Evolutionary conservation across 2,329 filamentous ascomycete species (phyloP).

Genomic region (Fusarium domesticum): DNA sequence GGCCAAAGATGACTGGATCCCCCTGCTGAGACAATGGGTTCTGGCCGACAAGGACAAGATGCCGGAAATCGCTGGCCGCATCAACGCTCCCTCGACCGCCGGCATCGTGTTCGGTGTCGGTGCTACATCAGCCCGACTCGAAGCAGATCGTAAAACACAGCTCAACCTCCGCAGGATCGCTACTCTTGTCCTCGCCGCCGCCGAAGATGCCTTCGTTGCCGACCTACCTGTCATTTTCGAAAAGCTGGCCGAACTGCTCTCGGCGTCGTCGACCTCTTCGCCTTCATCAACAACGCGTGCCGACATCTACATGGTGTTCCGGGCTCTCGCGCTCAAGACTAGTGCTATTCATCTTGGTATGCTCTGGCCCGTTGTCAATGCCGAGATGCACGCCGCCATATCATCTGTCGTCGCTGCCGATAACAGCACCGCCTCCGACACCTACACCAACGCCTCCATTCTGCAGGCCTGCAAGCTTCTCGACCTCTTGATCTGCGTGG

Average conservation of each 20-base stretch:
- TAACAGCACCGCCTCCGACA: slow-evolving; percentile 61
- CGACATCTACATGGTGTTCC: slow-evolving; percentile 85
- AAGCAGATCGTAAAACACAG: slow-evolving; percentile 91
- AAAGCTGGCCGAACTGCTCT: slow-evolving; percentile 81
- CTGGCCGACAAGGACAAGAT: slow-evolving; percentile 85
- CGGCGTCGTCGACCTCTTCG: slow-evolving; percentile 81
- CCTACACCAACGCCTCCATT: slow-evolving; percentile 72
- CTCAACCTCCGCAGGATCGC: slow-evolving; percentile 82
- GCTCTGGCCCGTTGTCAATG: slow-evolving; percentile 87
- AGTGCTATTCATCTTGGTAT: slow-evolving; percentile 76
- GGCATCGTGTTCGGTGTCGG: slow-evolving; percentile 99
- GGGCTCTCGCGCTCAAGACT: slow-evolving; percentile 75
- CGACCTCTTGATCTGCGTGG: slow-evolving; percentile 79
- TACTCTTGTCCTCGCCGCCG: slow-evolving; percentile 72
- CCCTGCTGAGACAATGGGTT: slow-evolving; percentile 79
- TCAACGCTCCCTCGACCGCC: slow-evolving; percentile 83
- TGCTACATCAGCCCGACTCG: slow-evolving; percentile 86
- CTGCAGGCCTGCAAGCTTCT: slow-evolving; percentile 93
- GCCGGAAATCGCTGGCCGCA: slow-evolving; percentile 72
- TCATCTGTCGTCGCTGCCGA: slow-evolving; percentile 69
- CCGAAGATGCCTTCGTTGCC: slow-evolving; percentile 73
- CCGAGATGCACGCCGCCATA: slow-evolving; percentile 77
- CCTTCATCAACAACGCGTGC: slow-evolving; percentile 86
- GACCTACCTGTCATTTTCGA: slow-evolving; percentile 73
- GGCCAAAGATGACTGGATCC: slow-evolving; percentile 74